These are phyloP conservation scores for Picocystis salinarum DNA, from an alignment of 139 green algal species.

Conservation along the genomic window DNA sequence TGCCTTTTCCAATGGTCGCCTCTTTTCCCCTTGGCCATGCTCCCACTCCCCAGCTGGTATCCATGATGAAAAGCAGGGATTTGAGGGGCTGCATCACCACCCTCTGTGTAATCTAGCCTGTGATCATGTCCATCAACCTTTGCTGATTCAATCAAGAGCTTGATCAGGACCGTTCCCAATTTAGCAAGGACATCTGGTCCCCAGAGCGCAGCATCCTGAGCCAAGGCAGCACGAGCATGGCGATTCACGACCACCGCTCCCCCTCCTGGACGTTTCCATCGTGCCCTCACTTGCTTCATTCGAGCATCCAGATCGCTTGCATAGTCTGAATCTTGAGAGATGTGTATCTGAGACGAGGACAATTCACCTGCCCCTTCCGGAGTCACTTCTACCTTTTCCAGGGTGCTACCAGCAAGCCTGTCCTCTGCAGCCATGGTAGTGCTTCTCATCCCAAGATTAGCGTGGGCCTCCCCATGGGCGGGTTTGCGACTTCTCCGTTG, in stretches of 20 bases:
- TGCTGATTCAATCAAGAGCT: slow-evolving; percentile 15
- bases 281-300: slow-evolving; percentile 6
- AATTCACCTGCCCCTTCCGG: no score
- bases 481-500: no score
- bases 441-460: no score
- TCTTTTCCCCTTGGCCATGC: no score
- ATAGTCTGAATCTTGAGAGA: no score
- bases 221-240: neutral
- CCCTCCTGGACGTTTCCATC: neutral
- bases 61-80: neutral
- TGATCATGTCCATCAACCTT: neutral
- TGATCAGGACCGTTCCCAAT: slow-evolving; percentile 18
- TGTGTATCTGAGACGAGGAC: no score
- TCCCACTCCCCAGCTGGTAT: neutral
- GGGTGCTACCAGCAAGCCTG: no score
- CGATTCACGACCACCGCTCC: neutral
- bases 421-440: no score
- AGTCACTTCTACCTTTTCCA: no score
- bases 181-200: slow-evolving; percentile 10
- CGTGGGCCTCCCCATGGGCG: no score
- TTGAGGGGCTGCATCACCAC: slow-evolving; percentile 9
- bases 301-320: no score
- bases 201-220: slow-evolving; percentile 7
- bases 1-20: slow-evolving; percentile 10
- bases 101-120: neutral